Evolutionary conservation across 2,329 filamentous ascomycete genomes (phyloP).

Genomic region (Fusarium sacchari): DNA sequence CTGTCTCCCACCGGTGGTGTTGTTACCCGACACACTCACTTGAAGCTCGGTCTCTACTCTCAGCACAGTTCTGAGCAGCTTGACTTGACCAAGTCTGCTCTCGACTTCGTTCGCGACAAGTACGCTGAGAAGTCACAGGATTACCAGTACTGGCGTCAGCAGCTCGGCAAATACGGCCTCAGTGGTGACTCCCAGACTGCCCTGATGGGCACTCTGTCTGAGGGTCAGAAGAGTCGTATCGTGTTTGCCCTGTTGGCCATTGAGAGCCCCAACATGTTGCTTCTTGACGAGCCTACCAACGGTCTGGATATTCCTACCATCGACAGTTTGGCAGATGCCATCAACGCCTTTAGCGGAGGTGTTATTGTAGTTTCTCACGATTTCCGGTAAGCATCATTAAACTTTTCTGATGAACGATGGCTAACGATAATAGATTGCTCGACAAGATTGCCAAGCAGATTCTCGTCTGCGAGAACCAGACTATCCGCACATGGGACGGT

Average conservation of each 20-base stretch:
- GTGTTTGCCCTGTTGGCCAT: constrained; percentile 97
- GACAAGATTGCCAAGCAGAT: constrained; percentile 99
- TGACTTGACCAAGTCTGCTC: constrained; percentile 94
- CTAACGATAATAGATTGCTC: constrained; percentile 72
- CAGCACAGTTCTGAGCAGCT: constrained; percentile 99
- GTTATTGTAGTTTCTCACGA: constrained; percentile 98
- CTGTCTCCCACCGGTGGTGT: constrained; percentile 83
- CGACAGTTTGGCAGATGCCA: constrained; percentile 95
- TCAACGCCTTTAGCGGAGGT: constrained; percentile 95
- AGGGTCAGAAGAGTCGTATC: constrained; percentile 97
- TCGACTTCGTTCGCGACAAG: constrained; percentile 98
- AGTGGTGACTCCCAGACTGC: constrained; percentile 94
- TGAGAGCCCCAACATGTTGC: constrained; percentile 94
- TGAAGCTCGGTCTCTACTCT: constrained; percentile 98
- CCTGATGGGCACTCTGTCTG: constrained; percentile 96
- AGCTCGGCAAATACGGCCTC: constrained; percentile 94
- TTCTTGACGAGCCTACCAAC: constrained; percentile 99
- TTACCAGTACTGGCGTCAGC: constrained; percentile 99
- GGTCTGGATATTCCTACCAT: constrained; percentile 99
- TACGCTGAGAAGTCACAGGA: constrained; percentile 90
- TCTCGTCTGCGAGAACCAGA: constrained; percentile 98
- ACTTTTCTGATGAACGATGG: background rate
- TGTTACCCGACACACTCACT: constrained; percentile 93
- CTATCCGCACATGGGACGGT: constrained; percentile 88
- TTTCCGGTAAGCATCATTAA: constrained; percentile 77